Base-by-base conservation (phyloP, 1,284 basidiomycete species). In the Cryptococcus sp. region DNA sequence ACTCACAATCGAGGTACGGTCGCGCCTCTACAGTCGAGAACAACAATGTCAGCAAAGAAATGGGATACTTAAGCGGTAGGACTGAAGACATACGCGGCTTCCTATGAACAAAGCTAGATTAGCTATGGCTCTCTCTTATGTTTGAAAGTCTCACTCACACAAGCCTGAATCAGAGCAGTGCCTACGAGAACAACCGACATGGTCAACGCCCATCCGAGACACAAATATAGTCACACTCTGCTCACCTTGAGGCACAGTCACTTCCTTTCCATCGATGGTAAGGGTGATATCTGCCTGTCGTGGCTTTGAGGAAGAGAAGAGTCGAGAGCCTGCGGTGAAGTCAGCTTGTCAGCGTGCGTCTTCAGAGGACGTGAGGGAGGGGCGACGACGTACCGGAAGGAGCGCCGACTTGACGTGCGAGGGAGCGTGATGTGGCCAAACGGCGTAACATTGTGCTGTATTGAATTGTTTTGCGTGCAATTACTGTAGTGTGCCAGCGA, bases 141-240 rank as follows among this genome's bases (percentile, higher is more conserved):
- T 3, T 25, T 25, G 31, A 8, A 35, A 35, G 13, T 10, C 8
- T 3, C 31, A 69, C 73, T 71, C 67, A 82, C 82, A 79, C 95
- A 98, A 57, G 95, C 95, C 81, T 98, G 95, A 77, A 98, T 97
- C 69, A 99, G 84, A 23, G 94, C 91, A 66, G 91, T 89, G 51
- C 93, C 91, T 91, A 61, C 59, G 45, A 11, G 17, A 42, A 39
- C 40, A 40, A 13, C 4, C 10, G 7, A 35, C 44, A 3, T 23
- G 17, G 44, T 58, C 56, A 60, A 56, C 57, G 19, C 40, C 10
- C 17, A 38, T 23, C 17, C 25, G 41, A 31, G 11, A 6, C 47
- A 17, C 40, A 42, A 48, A 41, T 31, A 57, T 17, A 39, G 41
- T 42, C 39, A 5, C 48, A 59, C 56, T 5, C 31, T 35, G 69